Evolutionary conservation across 116 monocot species (phyloP), one percentile per base, ranked within the genome.

Genomic region (Zostera marina): DNA sequence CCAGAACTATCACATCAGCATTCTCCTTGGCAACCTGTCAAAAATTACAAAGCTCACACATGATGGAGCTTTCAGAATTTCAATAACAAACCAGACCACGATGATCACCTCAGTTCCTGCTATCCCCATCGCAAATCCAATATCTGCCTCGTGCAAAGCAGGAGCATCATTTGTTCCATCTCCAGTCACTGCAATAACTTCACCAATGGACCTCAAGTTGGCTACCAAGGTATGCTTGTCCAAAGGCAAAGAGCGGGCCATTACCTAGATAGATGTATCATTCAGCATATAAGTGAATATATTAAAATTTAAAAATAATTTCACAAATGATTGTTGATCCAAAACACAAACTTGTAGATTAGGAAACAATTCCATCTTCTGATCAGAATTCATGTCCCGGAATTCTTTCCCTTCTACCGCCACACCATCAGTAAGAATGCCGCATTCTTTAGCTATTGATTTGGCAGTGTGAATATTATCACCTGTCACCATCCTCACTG

Each of bases 161-260:
- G 87, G 87, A 23, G 87, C 87, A 74, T 87, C 87, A 71, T 87
- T 87, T 22, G 87, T 87, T 60, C 87, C 87, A 72, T 87, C 87
- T 44, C 87, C 87, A 24, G 87, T 87, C 41, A 87, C 87, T 17
- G 87, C 82, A 65, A 87, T 79, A 63, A 82, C 87, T 63, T 87
- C 79, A 42, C 65, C 41, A 58, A 61, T 69, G 44, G 52, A 73
- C 16, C 76, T 82, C 54, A 81, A 74, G 41, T 87, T 71, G 48
- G 44, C 74, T 1, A 87, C 87, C 20, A 87, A 56, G 4, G 71
- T 74, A 58, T 87, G 76, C 40, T 87, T 87, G 56, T 87, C 87
- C 42, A 82, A 51, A 21, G 87, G 87, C 57, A 74, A 74, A 47
- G 87, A 87, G 62, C 87, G 75, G 53, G 82, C 87, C 87, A 87